Percentiles rank a stretch among this genome's conserved stretches.
Evolutionary conservation across 192 early-diverging fungal genomes (phyloP).

Genomic region (Gonapodya prolifera): DNA sequence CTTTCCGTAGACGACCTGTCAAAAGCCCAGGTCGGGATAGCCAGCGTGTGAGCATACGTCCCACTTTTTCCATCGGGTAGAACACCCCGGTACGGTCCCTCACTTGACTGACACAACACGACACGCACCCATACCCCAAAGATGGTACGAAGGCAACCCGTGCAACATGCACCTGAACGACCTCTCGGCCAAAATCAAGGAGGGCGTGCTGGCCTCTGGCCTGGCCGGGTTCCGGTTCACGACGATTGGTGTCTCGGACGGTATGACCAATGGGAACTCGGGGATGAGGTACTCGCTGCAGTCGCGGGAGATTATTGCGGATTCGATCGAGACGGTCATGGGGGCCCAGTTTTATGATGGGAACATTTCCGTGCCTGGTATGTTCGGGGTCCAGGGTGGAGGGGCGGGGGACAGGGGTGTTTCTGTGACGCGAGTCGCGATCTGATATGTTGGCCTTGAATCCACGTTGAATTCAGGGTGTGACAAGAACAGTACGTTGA

Average conservation of each 20-base stretch:
- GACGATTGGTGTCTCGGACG: constrained; percentile 91
- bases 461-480: constrained; percentile 19
- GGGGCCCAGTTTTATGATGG: constrained; percentile 95
- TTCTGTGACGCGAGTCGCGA: neutral
- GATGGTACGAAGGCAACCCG: constrained; percentile 98
- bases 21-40: constrained; percentile 91
- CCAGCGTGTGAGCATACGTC: constrained; percentile 61
- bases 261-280: constrained; percentile 91
- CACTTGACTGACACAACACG: neutral
- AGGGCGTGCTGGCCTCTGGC: constrained; percentile 78
- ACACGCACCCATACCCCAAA: constrained; percentile 5
- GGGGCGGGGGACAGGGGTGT: neutral
- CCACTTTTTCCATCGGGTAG: neutral
- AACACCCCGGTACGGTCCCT: neutral
- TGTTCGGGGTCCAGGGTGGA: constrained; percentile 56
- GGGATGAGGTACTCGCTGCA: constrained; percentile 97
- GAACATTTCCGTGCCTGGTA: constrained; percentile 93
- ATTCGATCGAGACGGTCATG: constrained; percentile 99
- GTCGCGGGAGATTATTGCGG: constrained; percentile 95
- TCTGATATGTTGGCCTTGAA: neutral
- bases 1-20: constrained; percentile 66
- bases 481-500: constrained; percentile 56
- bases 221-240: constrained; percentile 95
- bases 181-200: constrained; percentile 76
- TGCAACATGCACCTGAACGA: constrained; percentile 99